phyloP scores from a whole-genome alignment of 306 rosid species.

The Acacia crassicarpa region DNA sequence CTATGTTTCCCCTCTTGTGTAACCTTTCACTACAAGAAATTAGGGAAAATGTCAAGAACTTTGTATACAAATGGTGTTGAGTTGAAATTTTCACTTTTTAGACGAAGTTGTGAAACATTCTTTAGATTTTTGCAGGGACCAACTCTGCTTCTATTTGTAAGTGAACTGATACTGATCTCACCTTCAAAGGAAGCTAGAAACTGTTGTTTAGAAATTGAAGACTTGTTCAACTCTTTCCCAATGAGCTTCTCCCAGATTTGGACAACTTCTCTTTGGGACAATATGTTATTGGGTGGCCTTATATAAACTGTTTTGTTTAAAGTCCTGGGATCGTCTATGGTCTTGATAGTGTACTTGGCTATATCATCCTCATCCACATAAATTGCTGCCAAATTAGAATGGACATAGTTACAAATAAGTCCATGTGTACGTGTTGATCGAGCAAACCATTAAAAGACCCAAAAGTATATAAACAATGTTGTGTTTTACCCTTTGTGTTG shows the following conservation, averaged over 20 bases:
- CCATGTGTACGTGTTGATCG: neutral
- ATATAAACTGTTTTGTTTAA: slow-evolving; percentile 64
- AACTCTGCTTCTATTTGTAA: neutral
- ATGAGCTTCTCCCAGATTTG: slow-evolving; percentile 61
- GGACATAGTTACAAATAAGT: neutral
- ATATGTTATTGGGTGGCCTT: slow-evolving; percentile 61
- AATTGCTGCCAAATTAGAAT: slow-evolving; percentile 38
- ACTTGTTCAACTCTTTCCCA: slow-evolving; percentile 51
- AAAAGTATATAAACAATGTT: neutral
- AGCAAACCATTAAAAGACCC: neutral
- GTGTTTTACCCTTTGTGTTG: slow-evolving; percentile 55
- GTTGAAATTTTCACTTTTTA: no score
- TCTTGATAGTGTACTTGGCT: slow-evolving; percentile 63
- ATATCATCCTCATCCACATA: slow-evolving; percentile 81
- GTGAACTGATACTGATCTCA: slow-evolving; percentile 3
- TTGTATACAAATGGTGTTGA: no score
- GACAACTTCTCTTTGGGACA: slow-evolving; percentile 67
- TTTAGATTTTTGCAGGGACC: no score
- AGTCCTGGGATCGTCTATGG: slow-evolving; percentile 65
- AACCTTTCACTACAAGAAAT: neutral
- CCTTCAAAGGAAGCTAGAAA: slow-evolving; percentile 53
- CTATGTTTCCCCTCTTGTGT: neutral
- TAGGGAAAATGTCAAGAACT: no score
- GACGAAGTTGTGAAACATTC: no score
- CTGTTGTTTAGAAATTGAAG: slow-evolving; percentile 49